phyloP scores from a whole-genome alignment of 805 yeast genomes.

The Saccharomyces jurei region DNA sequence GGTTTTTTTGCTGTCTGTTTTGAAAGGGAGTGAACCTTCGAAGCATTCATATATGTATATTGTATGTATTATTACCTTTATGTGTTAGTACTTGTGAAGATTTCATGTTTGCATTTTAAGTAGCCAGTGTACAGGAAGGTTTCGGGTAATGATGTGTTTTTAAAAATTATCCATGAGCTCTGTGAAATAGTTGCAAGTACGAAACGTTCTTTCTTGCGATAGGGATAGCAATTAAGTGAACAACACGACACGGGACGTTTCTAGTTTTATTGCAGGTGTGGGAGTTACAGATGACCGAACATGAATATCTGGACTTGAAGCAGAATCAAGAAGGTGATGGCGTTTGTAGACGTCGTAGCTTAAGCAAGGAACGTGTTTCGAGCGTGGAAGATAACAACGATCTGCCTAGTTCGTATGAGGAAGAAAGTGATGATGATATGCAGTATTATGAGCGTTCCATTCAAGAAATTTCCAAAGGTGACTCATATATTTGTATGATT shows the following conservation, averaged over 20 bases:
- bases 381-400: slow-evolving; percentile 1
- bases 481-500: slow-evolving; percentile 75
- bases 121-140: not conserved
- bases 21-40: slow-evolving; percentile 35
- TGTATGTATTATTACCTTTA: not conserved
- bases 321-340: not conserved
- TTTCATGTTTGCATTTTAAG: not conserved
- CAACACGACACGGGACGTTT: not conserved
- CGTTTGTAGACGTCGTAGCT: not conserved
- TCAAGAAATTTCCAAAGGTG: slow-evolving; percentile 34
- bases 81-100: not conserved
- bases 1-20: slow-evolving; percentile 96
- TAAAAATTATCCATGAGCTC: not conserved
- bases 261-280: not conserved
- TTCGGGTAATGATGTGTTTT: not conserved
- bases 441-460: slow-evolving; percentile 28
- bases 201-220: not conserved
- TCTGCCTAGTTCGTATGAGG: slow-evolving; percentile 3
- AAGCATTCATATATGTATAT: not conserved
- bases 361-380: not conserved
- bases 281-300: not conserved
- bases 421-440: slow-evolving; percentile 15
- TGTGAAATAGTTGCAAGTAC: not conserved
- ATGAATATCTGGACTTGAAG: not conserved
- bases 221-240: not conserved